Percentiles rank a stretch among this genome's conserved stretches.
These are phyloP conservation scores for Apiospora marii DNA, from an alignment of 2,329 filamentous ascomycete genomes.

Conservation along the genomic window DNA sequence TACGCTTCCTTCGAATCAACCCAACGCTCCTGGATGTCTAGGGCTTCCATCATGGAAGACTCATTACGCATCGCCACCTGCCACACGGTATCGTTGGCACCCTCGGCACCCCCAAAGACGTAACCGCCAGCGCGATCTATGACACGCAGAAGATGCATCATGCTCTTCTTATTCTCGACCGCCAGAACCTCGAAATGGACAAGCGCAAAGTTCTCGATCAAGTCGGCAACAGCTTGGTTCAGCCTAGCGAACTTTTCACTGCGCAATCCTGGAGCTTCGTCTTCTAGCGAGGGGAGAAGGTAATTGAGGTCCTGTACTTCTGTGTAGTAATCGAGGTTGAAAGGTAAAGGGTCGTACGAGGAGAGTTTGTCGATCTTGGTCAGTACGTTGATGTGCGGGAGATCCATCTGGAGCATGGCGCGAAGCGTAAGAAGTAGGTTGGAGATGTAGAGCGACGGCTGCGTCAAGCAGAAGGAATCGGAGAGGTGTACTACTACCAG, in stretches of 20 bases:
- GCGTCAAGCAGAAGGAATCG: conserved; percentile 91
- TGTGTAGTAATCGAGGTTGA: conserved; percentile 97
- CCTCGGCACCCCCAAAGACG: conserved; percentile 88
- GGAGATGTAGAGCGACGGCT: conserved; percentile 94
- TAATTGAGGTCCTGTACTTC: conserved; percentile 94
- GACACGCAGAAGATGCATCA: conserved; percentile 88
- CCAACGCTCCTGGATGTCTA: conserved; percentile 96
- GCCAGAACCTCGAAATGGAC: conserved; percentile 93
- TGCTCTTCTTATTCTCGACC: conserved; percentile 95
- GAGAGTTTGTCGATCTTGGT: conserved; percentile 97
- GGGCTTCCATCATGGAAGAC: conserved; percentile 77
- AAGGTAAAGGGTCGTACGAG: conserved; percentile 84
- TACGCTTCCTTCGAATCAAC: conserved; percentile 88
- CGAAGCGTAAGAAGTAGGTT: conserved; percentile 91
- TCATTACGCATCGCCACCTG: conserved; percentile 88
- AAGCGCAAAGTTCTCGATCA: conserved; percentile 89
- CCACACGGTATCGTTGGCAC: conserved; percentile 97
- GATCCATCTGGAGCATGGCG: conserved; percentile 98
- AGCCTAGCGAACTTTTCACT: conserved; percentile 82
- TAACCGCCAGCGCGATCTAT: conserved; percentile 95
- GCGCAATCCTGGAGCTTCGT: conserved; percentile 75
- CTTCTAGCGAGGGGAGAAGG: conserved; percentile 79
- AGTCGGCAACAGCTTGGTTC: conserved; percentile 84
- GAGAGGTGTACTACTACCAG: conserved; percentile 92
- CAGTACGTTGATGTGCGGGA: conserved; percentile 93